Base-by-base conservation (phyloP, 2,329 filamentous ascomycete genomes). In the Onygenales sp. region DNA sequence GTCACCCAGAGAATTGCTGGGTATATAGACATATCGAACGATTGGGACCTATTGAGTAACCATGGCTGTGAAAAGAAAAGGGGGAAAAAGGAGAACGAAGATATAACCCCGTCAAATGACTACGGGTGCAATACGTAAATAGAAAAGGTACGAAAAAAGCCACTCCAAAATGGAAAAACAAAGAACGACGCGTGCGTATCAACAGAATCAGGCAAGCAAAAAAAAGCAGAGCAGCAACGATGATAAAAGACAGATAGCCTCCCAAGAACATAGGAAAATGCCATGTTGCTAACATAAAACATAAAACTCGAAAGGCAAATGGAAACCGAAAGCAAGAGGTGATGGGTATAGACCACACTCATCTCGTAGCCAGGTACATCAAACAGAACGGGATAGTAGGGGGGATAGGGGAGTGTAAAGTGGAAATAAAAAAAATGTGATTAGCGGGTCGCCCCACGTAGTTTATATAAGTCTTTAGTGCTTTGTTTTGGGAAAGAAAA, bases 381-480 rank as follows among this genome's bases (percentile, higher is more conserved):
- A 46, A 33, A 47, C 45, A 56, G 48, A 53, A 55, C 42, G 42
- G 43, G 14, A 50, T 54, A 56, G 53, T 13, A 43, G 43, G 42
- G 42, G 34, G 9, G 10, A 39, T 37, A 52, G 51, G 6, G 27
- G 46, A 37, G 36, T 40, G 56, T 51, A 27, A 43, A 37, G 27
- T 48, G 34, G 52, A 54, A 54, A 44, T 10, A n/a, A 11, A 21
- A 17, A 42, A 21, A 39, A 34, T 50, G 52, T 53, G 49, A 51
- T 27, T 27, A 27, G 21, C 21, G 21, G 42, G 42, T 44, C 17
- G 42, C 65, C 66, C 66, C 64, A 56, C 37, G 56, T 67, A 66
- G 52, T 68, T 62, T 68, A 67, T 65, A 27, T 27, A 27, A 61
- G 56, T 42, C 40, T 56, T 48, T 58, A 42, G 57, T 51, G 49